These are phyloP conservation scores for Chaetomium olivaceum DNA, from an alignment of 2,329 filamentous ascomycete genomes.

Conservation along the genomic window DNA sequence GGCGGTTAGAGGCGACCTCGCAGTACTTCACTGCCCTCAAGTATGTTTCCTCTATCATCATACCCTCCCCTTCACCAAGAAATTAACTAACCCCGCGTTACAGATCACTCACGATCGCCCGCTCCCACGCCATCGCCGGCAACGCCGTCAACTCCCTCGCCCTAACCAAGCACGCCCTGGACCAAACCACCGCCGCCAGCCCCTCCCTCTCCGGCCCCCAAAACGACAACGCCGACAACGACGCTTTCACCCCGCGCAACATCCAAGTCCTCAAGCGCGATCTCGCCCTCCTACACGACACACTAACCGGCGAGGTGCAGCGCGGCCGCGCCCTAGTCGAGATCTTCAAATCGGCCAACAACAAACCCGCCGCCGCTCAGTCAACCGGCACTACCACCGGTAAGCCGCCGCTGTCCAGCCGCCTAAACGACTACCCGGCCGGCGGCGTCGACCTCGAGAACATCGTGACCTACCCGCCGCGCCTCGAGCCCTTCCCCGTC, in stretches of 20 bases:
- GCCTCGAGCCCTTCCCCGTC: slow-evolving; percentile 77
- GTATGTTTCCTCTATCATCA: slow-evolving; percentile 48
- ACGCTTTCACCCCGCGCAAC: slow-evolving; percentile 56
- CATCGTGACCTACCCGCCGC: slow-evolving; percentile 84
- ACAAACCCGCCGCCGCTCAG: slow-evolving; percentile 47
- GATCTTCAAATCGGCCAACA: slow-evolving; percentile 53
- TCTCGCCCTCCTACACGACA: slow-evolving; percentile 57
- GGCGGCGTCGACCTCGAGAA: slow-evolving; percentile 73
- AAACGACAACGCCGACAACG: slow-evolving; percentile 39
- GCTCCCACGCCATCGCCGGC: slow-evolving; percentile 75
- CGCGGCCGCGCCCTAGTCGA: slow-evolving; percentile 85
- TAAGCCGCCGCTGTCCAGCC: slow-evolving; percentile 66
- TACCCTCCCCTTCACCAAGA: too few relatives aligned
- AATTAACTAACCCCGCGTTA: slow-evolving; percentile 21
- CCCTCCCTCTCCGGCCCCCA: slow-evolving; percentile 45
- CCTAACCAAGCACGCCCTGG: slow-evolving; percentile 71
- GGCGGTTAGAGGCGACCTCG: slow-evolving; percentile 74
- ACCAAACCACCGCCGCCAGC: slow-evolving; percentile 57
- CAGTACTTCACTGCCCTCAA: slow-evolving; percentile 88
- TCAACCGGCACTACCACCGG: slow-evolving; percentile 34
- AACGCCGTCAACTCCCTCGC: slow-evolving; percentile 80
- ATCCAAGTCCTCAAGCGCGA: slow-evolving; percentile 66
- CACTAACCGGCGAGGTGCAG: slow-evolving; percentile 71
- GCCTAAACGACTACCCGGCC: slow-evolving; percentile 72
- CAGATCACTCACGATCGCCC: slow-evolving; percentile 76